phyloP scores from a whole-genome alignment of 306 rosid species.

The Mucuna pruriens region DNA sequence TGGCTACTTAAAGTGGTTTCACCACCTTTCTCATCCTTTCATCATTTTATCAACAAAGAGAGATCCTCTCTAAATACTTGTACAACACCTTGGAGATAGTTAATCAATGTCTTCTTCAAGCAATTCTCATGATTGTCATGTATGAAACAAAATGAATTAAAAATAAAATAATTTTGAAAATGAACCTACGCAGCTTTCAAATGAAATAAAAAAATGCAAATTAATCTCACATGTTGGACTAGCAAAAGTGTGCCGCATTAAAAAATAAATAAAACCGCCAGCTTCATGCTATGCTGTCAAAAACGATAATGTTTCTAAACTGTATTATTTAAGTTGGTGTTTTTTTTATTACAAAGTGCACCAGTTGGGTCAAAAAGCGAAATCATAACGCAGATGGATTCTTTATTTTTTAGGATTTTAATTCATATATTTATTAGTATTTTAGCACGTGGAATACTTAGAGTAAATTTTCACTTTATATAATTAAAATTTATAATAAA shows the following conservation, averaged over 20 bases:
- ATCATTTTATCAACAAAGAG: too few relatives aligned
- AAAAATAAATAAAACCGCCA: background rate
- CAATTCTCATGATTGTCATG: too few relatives aligned
- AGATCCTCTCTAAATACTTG: too few relatives aligned
- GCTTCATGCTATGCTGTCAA: background rate
- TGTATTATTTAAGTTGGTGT: background rate
- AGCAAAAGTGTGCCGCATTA: background rate
- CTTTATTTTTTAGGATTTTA: background rate
- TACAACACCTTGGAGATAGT: too few relatives aligned
- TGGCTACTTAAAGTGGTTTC: too few relatives aligned
- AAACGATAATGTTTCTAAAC: background rate
- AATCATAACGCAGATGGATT: background rate
- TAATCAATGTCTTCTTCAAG: too few relatives aligned
- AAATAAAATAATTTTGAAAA: background rate
- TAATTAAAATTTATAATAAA: too few relatives aligned
- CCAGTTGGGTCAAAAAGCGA: background rate
- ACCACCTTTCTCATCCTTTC: too few relatives aligned
- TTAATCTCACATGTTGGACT: background rate
- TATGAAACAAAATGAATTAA: background rate
- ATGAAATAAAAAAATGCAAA: background rate
- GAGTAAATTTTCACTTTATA: too few relatives aligned
- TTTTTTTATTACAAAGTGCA: background rate
- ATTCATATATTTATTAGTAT: background rate
- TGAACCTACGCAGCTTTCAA: background rate
- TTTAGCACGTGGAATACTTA: too few relatives aligned